Base-by-base conservation (phyloP, 2,329 filamentous ascomycete species). In the Botrytis byssoidea region DNA sequence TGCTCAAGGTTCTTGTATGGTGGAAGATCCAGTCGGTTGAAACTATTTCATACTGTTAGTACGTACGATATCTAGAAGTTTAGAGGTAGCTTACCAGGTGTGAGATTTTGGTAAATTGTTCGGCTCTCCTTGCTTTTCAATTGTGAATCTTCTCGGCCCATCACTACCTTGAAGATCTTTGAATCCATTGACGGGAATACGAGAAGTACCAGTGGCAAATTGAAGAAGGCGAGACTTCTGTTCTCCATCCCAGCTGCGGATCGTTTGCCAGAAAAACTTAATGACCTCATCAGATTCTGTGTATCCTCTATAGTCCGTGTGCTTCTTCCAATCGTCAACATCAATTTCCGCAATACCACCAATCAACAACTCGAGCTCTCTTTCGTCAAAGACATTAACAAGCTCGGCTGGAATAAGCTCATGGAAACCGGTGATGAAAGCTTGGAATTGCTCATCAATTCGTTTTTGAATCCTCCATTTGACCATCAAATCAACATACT, bases 301-400 rank as follows among this genome's bases (percentile, higher is more conserved):
- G 87, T 99, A 99, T 72, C 96, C 96, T 79, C 96, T 92, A 84
- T 99, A 99, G 82, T 99, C 96, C 65, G 96, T 99, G 85, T 99
- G 96, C 87, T 99, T 99, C 92, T 99, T 98, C 96, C 96, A 99
- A 84, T 99, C 96, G 75, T 99, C 96, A 25, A 99, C 95, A 81
- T 99, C 96, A 78, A 99, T 99, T 84, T 99, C 96, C n/a, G 96
- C 96, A 79, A 99, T 99, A 88, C 96, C 96, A 77, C 96, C 96
- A 81, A 99, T 98, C 78, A 99, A 88, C 78, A 99, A 85, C 84
- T 99, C 96, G 66, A 99, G 87, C 84, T 99, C 96, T 80, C 96
- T 93, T 86, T 99, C 96, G 81, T 99, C 96, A 80, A 99, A 99
- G 59, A 99, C 96, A 79, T 98, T 98, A 83, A 99, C 95, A 69